Evolutionary conservation across 2,329 filamentous ascomycete species (phyloP).

Genomic region (Diaporthe citri): DNA sequence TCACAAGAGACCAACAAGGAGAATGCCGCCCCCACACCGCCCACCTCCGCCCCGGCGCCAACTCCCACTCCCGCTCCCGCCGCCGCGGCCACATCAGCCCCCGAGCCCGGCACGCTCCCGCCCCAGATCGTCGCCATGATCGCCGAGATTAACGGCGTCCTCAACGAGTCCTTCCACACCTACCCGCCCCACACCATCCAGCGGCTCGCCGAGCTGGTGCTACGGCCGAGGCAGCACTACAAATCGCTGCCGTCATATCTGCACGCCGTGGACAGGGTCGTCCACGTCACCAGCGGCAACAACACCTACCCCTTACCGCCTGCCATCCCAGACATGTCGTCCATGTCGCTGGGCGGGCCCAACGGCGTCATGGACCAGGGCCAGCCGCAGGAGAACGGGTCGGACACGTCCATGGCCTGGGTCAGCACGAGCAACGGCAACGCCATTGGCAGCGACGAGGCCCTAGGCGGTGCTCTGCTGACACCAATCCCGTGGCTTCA

Average conservation of each 20-base stretch:
- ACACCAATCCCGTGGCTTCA: conserved; percentile 93
- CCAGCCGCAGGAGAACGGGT: conserved; percentile 50
- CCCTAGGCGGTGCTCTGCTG: conserved; percentile 87
- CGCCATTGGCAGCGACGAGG: conserved; percentile 83
- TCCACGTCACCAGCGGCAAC: conserved; percentile 87
- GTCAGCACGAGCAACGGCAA: conserved; percentile 46
- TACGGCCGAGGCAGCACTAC: conserved; percentile 84
- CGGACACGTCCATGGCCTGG: conserved; percentile 61
- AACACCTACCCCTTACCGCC: conserved; percentile 86
- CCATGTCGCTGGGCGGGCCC: conserved; percentile 72
- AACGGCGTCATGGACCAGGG: conserved; percentile 72
- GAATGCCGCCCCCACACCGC: conserved; percentile 64
- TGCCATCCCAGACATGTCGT: conserved; percentile 69
- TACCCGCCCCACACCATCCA: conserved; percentile 94
- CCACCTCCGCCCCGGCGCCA: conserved; percentile 47
- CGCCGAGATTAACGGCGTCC: conserved; percentile 68
- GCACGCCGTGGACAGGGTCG: conserved; percentile 89
- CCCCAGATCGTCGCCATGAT: conserved; percentile 74
- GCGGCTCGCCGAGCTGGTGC: conserved; percentile 87
- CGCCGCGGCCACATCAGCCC: conserved; percentile 52
- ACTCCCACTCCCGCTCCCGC: conserved; percentile 51
- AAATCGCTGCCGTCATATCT: conserved; percentile 85
- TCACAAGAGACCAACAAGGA: conserved; percentile 77
- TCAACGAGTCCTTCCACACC: conserved; percentile 75
- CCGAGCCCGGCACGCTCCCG: conserved; percentile 66